Conservation (phyloP, 352 stramenopile genomes). For the Pythium myriotylum region DNA sequence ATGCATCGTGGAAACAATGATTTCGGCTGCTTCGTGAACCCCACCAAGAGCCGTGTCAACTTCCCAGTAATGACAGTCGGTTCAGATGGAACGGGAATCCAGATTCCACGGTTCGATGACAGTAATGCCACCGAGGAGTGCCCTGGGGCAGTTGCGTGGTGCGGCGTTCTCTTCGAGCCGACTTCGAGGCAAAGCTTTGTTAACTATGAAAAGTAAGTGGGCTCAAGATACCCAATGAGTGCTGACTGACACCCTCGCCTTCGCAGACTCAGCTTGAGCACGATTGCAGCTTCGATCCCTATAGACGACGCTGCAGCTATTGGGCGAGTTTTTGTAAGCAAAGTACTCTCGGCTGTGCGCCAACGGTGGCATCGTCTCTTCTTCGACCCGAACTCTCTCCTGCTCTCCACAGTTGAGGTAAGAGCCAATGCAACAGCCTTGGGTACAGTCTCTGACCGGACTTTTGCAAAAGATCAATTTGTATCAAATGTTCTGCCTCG, state of each 20-base stretch:
- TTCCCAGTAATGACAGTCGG: constrained; percentile 30
- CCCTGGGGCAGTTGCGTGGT: constrained; percentile 48
- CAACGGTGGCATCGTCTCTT: constrained; percentile 75
- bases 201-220: constrained; percentile 78
- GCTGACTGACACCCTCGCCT: too few species aligned
- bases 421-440: neutral
- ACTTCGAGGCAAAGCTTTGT: constrained; percentile 57
- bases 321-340: constrained; percentile 59
- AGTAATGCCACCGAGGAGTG: neutral
- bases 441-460: neutral
- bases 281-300: constrained; percentile 51
- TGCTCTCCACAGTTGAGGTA: constrained; percentile 44
- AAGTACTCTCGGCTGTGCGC: constrained; percentile 61
- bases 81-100: constrained; percentile 4
- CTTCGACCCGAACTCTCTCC: constrained; percentile 51
- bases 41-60: constrained; percentile 68
- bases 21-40: constrained; percentile 71
- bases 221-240: neutral
- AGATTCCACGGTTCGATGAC: constrained; percentile 27
- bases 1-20: constrained; percentile 67
- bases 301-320: constrained; percentile 60
- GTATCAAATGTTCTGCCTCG: constrained; percentile 58
- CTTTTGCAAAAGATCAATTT: constrained; percentile 41
- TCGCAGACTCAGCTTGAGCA: constrained; percentile 33
- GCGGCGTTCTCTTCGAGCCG: constrained; percentile 69